These are phyloP conservation scores for Avena eriantha DNA, from an alignment of 176 grass and related monocot species.

Conservation along the genomic window DNA sequence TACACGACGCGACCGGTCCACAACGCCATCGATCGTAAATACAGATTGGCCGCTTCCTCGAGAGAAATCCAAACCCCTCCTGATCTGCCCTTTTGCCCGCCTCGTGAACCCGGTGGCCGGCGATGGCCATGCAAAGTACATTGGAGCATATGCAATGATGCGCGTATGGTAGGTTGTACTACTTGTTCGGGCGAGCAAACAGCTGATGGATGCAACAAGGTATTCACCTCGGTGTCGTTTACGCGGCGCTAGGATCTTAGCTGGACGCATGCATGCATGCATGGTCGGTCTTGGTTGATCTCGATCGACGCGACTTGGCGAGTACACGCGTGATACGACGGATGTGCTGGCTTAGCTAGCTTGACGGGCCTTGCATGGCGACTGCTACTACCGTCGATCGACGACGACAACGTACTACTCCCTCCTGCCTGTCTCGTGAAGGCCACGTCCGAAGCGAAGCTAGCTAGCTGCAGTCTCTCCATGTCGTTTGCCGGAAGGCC, in stretches of 20 bases:
- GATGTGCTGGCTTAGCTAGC: not conserved
- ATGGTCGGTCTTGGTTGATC: not conserved
- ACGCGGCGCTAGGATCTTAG: not conserved
- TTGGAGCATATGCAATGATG: not conserved
- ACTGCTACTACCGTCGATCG: not conserved
- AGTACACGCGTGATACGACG: not conserved
- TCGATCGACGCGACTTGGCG: not conserved
- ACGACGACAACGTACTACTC: not conserved
- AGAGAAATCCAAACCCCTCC: not conserved
- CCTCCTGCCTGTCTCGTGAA: conserved; percentile 35
- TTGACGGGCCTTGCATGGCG: not conserved
- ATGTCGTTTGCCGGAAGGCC: conserved; percentile 46
- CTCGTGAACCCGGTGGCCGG: not conserved
- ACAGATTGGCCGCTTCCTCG: conserved; percentile 19
- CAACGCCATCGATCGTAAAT: not conserved
- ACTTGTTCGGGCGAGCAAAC: not conserved
- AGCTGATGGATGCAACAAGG: not conserved
- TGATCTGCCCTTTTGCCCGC: not conserved
- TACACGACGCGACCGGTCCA: conserved; percentile 10
- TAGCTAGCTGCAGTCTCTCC: conserved; percentile 12
- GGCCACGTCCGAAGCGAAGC: not conserved
- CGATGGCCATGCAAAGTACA: too few relatives aligned
- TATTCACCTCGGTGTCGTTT: conserved; percentile 14
- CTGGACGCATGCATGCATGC: not conserved
- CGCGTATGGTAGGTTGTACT: not conserved